phyloP scores from a whole-genome alignment of 257 asterid genomes.

The Orobanche coerulescens region DNA sequence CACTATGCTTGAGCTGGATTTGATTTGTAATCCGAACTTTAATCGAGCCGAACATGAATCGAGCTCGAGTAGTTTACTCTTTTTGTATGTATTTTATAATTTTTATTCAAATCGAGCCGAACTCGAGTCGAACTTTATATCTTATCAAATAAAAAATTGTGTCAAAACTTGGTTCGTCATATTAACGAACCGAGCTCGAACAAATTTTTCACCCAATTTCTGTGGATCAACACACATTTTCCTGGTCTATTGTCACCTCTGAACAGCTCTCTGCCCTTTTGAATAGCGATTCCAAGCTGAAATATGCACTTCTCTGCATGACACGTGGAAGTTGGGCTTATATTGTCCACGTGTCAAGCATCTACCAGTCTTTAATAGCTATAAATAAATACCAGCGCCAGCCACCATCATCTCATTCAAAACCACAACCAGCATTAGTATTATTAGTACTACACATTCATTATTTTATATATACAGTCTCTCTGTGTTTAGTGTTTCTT shows the following conservation, averaged over 20 bases:
- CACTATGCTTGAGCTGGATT: no score
- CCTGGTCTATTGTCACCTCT: background rate
- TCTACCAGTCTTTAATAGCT: background rate
- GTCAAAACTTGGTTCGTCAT: no score
- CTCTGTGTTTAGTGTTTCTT: background rate
- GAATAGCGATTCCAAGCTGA: constrained; percentile 5
- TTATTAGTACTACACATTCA: constrained; percentile 1
- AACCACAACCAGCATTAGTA: background rate
- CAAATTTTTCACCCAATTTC: background rate
- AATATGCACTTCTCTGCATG: background rate
- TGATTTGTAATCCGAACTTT: no score
- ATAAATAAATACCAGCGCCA: constrained; percentile 20
- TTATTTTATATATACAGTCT: background rate
- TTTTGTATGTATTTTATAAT: no score
- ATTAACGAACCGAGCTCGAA: no score
- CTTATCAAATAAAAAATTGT: no score
- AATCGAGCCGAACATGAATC: no score
- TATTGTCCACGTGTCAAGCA: background rate
- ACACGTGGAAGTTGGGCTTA: background rate
- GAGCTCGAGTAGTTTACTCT: no score
- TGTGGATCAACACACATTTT: background rate
- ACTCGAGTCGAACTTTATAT: no score
- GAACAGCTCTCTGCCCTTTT: background rate
- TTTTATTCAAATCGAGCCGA: no score
- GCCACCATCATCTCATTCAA: no score